These are phyloP conservation scores for Psidium friedrichsthalianum DNA, from an alignment of 345 rosid genomes.

Conservation along the genomic window DNA sequence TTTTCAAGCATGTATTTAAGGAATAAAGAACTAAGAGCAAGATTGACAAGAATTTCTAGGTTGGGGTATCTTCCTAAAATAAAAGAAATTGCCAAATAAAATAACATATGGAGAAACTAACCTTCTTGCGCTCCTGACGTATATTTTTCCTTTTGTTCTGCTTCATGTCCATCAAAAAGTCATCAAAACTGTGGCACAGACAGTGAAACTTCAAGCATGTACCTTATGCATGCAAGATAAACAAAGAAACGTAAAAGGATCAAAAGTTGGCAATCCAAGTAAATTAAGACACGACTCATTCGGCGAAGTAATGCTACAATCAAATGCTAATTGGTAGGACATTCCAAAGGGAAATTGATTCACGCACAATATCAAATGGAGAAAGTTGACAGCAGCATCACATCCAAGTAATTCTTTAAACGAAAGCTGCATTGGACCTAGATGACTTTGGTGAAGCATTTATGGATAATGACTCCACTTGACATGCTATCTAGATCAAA, in stretches of 20 bases:
- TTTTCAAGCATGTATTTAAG: neutral
- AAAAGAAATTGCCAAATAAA: neutral
- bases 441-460: neutral
- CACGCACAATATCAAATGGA: neutral
- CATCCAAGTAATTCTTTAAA: neutral
- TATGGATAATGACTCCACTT: neutral
- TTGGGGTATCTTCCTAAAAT: neutral
- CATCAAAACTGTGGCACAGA: slow-evolving; percentile 62
- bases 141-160: slow-evolving; percentile 85
- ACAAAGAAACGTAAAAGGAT: neutral
- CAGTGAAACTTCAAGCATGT: slow-evolving; percentile 2
- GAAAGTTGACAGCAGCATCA: neutral
- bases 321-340: neutral
- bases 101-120: slow-evolving; percentile 3
- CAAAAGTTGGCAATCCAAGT: neutral
- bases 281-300: neutral
- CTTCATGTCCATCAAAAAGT: slow-evolving; percentile 93
- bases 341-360: neutral
- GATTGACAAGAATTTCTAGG: neutral
- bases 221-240: neutral
- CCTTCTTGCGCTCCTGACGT: slow-evolving; percentile 95
- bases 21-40: neutral
- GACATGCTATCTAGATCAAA: neutral
- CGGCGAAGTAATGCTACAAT: neutral
- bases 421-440: neutral